Percentiles rank a stretch among this genome's conserved stretches.
Conservation (phyloP, 1,139 yeast genomes). For the Nakaseomyces uthaithaninus region DNA sequence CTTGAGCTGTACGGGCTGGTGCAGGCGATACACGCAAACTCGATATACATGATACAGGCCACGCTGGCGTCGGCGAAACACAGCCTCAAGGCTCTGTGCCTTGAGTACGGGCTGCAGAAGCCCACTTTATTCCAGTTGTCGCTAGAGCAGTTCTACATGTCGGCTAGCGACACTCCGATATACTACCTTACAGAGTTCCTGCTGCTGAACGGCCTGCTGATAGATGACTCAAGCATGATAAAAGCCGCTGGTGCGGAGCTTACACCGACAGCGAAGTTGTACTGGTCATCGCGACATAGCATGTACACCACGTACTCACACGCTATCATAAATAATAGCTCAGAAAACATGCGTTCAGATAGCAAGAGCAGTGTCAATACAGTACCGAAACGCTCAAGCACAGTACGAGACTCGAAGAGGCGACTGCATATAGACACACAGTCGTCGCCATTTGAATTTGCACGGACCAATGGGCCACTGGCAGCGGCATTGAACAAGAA, state of each 20-base stretch:
- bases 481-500: constrained; percentile 5
- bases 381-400: constrained; percentile 1
- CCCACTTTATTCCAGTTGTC: constrained; percentile 55
- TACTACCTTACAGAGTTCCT: constrained; percentile 74
- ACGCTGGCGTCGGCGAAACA: constrained; percentile 46
- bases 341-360: neutral
- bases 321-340: neutral
- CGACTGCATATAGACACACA: constrained; percentile 5
- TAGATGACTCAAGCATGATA: constrained; percentile 21
- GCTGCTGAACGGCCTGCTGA: constrained; percentile 49
- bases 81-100: constrained; percentile 19
- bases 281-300: constrained; percentile 44
- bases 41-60: constrained; percentile 40
- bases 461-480: neutral
- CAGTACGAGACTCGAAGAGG: constrained; percentile 1
- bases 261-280: constrained; percentile 27
- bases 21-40: constrained; percentile 45
- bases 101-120: constrained; percentile 21
- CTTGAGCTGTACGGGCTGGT: constrained; percentile 16
- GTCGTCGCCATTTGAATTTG: neutral
- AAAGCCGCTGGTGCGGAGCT: constrained; percentile 10
- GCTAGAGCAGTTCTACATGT: constrained; percentile 39
- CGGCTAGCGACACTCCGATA: constrained; percentile 29
- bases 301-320: constrained; percentile 17
- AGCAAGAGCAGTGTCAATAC: neutral